These are phyloP conservation scores for Yamadazyma taylorii DNA, from an alignment of 1,139 yeast species.

Conservation along the genomic window DNA sequence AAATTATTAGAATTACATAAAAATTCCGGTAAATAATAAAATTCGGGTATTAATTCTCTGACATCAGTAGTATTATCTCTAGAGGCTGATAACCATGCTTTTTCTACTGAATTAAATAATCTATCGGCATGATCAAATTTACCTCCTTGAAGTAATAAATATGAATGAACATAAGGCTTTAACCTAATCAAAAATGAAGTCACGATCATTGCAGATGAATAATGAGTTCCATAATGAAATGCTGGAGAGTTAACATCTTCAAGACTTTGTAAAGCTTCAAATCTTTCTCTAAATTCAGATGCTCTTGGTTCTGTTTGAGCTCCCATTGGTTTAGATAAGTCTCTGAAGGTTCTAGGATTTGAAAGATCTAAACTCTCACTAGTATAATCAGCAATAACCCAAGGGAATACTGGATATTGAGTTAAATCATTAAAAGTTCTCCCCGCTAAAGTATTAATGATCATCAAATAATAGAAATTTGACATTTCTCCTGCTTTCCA, in stretches of 20 bases:
- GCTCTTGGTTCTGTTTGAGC: constrained; percentile 68
- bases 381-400: constrained; percentile 81
- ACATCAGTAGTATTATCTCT: constrained; percentile 82
- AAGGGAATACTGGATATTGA: constrained; percentile 87
- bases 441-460: constrained; percentile 80
- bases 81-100: constrained; percentile 80
- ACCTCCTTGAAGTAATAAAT: constrained; percentile 77
- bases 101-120: constrained; percentile 65
- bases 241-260: constrained; percentile 60
- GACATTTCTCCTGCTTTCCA: constrained; percentile 80
- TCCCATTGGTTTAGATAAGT: constrained; percentile 86
- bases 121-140: constrained; percentile 86
- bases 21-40: constrained; percentile 77
- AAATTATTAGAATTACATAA: constrained; percentile 61
- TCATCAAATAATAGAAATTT: constrained; percentile 76
- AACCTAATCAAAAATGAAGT: constrained; percentile 73
- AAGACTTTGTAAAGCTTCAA: constrained; percentile 61
- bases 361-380: constrained; percentile 63
- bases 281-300: constrained; percentile 63
- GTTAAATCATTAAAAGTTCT: constrained; percentile 84
- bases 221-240: constrained; percentile 89
- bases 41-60: constrained; percentile 82
- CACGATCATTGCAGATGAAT: constrained; percentile 90
- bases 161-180: constrained; percentile 78
- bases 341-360: constrained; percentile 64